phyloP scores from a whole-genome alignment of 179 eudicot species.

The Carnegiea gigantea region DNA sequence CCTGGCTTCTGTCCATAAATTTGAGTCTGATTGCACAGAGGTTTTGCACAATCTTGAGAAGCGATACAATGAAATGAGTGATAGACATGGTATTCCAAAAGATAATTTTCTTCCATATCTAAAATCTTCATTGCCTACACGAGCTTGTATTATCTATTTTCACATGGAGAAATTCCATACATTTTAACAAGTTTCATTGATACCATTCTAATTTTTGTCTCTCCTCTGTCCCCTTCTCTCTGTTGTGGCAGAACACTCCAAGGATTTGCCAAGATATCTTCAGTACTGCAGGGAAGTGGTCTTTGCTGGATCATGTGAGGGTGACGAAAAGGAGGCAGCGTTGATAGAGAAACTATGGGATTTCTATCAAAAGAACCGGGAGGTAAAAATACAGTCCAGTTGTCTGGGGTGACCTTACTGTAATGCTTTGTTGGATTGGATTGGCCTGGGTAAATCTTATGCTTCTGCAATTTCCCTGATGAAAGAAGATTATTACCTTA shows the following conservation, averaged over 20 bases:
- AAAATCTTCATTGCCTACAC: neutral
- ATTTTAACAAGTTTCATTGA: neutral
- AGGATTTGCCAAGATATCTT: constrained; percentile 65
- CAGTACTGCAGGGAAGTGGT: constrained; percentile 70
- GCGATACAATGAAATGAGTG: constrained; percentile 41
- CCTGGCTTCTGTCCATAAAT: constrained; percentile 24
- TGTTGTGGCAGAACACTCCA: constrained; percentile 46
- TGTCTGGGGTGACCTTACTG: neutral
- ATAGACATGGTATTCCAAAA: constrained; percentile 43
- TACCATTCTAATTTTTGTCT: neutral
- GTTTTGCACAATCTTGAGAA: constrained; percentile 60
- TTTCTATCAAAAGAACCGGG: constrained; percentile 44
- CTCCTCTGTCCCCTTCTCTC: neutral
- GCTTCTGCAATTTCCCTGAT: neutral
- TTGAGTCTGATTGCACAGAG: constrained; percentile 48
- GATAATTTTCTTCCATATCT: neutral
- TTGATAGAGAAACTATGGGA: constrained; percentile 58
- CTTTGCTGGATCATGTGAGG: constrained; percentile 60
- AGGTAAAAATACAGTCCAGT: constrained; percentile 40
- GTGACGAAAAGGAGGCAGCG: constrained; percentile 47
- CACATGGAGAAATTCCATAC: neutral
- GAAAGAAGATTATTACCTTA: neutral
- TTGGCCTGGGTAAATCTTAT: neutral
- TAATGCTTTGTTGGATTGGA: neutral
- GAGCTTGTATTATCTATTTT: neutral